These are phyloP conservation scores for Choricystis sp. DNA, from an alignment of 139 green algal species.

Conservation along the genomic window DNA sequence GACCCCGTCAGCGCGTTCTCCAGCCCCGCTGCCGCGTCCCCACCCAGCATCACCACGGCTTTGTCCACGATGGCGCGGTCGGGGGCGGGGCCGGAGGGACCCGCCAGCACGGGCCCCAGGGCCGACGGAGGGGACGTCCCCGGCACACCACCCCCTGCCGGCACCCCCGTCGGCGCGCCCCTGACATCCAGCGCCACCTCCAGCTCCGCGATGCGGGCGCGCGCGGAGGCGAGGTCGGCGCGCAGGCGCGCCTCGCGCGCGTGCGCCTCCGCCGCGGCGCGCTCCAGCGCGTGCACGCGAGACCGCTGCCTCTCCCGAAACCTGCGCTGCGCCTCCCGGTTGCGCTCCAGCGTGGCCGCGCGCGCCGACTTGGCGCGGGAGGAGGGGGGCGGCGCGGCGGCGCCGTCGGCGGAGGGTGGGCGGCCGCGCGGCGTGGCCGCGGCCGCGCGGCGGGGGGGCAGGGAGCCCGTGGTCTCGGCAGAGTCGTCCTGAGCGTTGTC, in stretches of 20 bases:
- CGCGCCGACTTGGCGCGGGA: not conserved
- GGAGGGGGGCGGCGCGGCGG: too few species aligned
- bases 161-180: not conserved
- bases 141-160: too few species aligned
- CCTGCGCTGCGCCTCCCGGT: slow-evolving; percentile 38
- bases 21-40: not conserved
- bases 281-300: not conserved
- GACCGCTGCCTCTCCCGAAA: slow-evolving; percentile 51
- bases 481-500: too few species aligned
- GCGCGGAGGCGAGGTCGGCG: not conserved
- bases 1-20: not conserved
- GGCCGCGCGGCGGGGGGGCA: too few species aligned
- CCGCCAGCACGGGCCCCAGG: too few species aligned
- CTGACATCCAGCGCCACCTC: not conserved
- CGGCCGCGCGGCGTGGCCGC: too few species aligned
- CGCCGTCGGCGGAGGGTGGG: too few species aligned
- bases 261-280: not conserved
- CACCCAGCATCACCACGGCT: not conserved
- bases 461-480: too few species aligned
- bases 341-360: slow-evolving; percentile 26
- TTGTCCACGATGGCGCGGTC: not conserved
- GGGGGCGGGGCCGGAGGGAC: not conserved
- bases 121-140: not conserved
- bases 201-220: not conserved
- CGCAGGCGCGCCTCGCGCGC: not conserved